Evolutionary conservation across 345 rosid species (phyloP), one percentile per base, ranked within the genome.

Genomic region (Hibiscus syriacus): DNA sequence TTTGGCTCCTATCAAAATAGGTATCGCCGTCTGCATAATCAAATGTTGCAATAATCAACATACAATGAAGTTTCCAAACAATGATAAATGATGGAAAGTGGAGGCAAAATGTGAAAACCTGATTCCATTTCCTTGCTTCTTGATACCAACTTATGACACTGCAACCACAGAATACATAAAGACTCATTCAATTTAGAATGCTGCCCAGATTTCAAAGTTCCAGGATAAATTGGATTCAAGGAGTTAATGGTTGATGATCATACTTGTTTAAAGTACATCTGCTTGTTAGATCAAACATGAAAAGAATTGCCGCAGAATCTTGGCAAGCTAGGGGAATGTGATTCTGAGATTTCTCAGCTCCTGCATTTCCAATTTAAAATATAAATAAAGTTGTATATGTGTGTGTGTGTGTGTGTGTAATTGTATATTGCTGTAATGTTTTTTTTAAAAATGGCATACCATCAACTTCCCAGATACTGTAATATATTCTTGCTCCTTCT

Each of bases 91-190:
- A 8, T 9, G 1, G 7, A 32, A 6, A 32, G 36, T 5, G 6
- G 8, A 32, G 8, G 7, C n/a, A 50, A 49, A 17, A 6, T 8
- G 2, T 38, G n/a, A 12, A 8, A 63, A 87, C 98, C 96, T 83
- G 96, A 73, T 93, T 93, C 79, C 78, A 81, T 70, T 72, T 83
- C 76, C 89, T 81, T 67, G 98, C 96, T 80, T 88, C 83, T 73
- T 81, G 85, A 69, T 85, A 90, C 97, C 97, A 93, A 48, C 61
- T 73, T 54, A 93, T 82, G 46, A 93, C 85, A 70, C 97, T 92
- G 81, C 70, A 75, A 52, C 19, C 13, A 72, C 22, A 49, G 9
- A 56, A 52, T 50, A 75, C 7, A 29, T 29, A 29, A 6, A 32
- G 36, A 32, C 8, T 59, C 26, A 43, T 32, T 20, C 26, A 30